Evolutionary conservation across 2,329 filamentous ascomycete species (phyloP), one percentile per base, ranked within the genome.

Genomic region (Ophiostoma sp.): DNA sequence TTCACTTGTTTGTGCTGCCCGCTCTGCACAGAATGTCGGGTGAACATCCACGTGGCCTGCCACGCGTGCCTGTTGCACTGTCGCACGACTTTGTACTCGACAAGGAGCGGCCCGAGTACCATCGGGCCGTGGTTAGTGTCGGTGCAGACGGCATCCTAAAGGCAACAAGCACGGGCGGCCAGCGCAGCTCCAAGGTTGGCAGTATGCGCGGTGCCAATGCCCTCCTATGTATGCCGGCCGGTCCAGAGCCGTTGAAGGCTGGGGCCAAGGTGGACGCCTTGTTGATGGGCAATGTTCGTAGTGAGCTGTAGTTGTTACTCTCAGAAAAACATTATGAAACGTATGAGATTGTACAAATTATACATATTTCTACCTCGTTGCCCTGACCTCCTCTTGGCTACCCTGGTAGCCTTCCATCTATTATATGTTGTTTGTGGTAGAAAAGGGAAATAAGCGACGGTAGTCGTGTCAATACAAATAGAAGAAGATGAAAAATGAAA

Each of bases 1-100:
- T 97, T 78, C 93, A 98, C 79, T 88, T 99, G 1, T 98, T 99
- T 81, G 94, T 98, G 9, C 85, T 99, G 12, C 96, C 96, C 0
- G 90, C 93, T 0, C 83, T 99, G 74, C 94, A 97, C 79, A 90
- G 92, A 77, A 86, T 92, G 77, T 87, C 90, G 12, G 96, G 95
- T 0, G 84, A 94, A 28, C 82, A 82, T 55, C 90, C 90, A 0
- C 84, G 85, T 0, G 94, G 95, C 0, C 83, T 98, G 19, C 90
- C 94, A 0, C 89, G 85, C 69, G 89, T 97, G 0, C 88, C 89
- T 1, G 95, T 96, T 0, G 83, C 85, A 0, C 80, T 98, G 33
- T 89, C 90, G 0, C 91, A 96, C 73, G 89, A 93, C 63, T 89
- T 98, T 70, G 82, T 84, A 0, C 86, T 93, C 71, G 96, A 99